Evolutionary conservation across 305 asterid species (phyloP).

Genomic region (Euphrasia arctica): DNA sequence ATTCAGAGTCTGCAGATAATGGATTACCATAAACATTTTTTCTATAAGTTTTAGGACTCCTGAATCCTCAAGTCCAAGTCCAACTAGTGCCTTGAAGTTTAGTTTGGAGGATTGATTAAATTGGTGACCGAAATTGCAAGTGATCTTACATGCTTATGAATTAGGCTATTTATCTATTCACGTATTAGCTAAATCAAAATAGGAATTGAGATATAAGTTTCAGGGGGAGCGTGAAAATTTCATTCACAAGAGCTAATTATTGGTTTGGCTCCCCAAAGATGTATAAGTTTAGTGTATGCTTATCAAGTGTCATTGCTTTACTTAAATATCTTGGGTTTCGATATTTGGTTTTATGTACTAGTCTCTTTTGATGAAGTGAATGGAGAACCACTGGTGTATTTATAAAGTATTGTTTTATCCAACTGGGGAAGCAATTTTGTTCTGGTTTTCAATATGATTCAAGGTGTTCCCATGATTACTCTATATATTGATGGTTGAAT

Average conservation of each 20-base stretch:
- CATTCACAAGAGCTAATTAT: conserved; percentile 8
- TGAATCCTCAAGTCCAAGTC: conserved; percentile 4
- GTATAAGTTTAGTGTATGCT: background rate
- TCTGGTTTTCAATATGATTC: background rate
- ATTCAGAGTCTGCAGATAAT: background rate
- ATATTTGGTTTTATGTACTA: background rate
- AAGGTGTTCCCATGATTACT: conserved; percentile 1
- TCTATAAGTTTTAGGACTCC: no score
- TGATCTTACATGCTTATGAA: background rate
- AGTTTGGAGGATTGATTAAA: background rate
- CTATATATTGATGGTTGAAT: background rate
- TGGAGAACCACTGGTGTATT: conserved; percentile 2
- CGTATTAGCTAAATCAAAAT: background rate
- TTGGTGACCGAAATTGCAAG: conserved; percentile 15
- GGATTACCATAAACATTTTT: background rate
- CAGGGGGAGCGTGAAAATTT: conserved; percentile 2
- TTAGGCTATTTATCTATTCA: conserved; percentile 1
- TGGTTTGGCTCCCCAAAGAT: conserved; percentile 6
- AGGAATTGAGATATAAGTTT: background rate
- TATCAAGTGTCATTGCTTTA: conserved; percentile 1
- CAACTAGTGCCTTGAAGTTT: background rate
- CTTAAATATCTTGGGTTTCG: background rate
- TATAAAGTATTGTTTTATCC: conserved; percentile 4
- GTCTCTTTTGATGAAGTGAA: conserved; percentile 4
- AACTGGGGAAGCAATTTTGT: conserved; percentile 1